These are phyloP conservation scores for Tylopilus plumbeoviolaceoides DNA, from an alignment of 768 basidiomycete genomes.

Conservation along the genomic window DNA sequence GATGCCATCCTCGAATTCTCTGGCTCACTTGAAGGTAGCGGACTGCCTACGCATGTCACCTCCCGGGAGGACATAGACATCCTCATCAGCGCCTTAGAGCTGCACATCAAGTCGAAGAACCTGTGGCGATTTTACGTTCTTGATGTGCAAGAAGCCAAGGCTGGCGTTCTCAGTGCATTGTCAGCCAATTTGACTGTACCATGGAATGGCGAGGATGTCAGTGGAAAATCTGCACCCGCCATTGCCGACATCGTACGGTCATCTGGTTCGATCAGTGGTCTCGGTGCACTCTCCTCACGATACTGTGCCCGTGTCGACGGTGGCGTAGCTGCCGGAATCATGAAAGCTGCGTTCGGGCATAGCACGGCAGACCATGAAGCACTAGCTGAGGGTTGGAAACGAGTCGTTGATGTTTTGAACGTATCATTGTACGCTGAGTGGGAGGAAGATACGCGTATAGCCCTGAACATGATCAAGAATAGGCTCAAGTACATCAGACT, in stretches of 20 bases:
- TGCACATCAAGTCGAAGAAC: constrained; percentile 58
- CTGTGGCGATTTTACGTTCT: constrained; percentile 96
- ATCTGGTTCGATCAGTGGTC: constrained; percentile 53
- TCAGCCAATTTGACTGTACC: constrained; percentile 35
- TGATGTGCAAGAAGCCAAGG: constrained; percentile 60
- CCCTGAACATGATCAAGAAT: constrained; percentile 70
- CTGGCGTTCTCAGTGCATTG: constrained; percentile 41
- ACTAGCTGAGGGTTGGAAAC: constrained; percentile 68
- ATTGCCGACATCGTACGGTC: constrained; percentile 61
- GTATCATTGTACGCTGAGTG: constrained; percentile 84
- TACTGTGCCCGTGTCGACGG: constrained; percentile 65
- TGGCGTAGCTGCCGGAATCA: constrained; percentile 65
- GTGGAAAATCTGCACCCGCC: constrained; percentile 55
- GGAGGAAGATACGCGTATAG: constrained; percentile 75
- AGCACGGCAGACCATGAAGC: constrained; percentile 43
- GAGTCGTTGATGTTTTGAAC: constrained; percentile 82
- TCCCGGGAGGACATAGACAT: constrained; percentile 64
- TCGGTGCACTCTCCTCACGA: constrained; percentile 57
- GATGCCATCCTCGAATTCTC: constrained; percentile 83
- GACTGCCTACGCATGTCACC: constrained; percentile 67
- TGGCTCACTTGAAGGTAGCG: constrained; percentile 52
- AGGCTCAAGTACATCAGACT: constrained; percentile 78
- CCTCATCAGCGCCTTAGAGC: constrained; percentile 60
- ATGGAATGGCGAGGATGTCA: constrained; percentile 62
- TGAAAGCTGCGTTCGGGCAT: constrained; percentile 61